phyloP scores from a whole-genome alignment of 805 yeast species.

The Zygotorulaspora sp. region DNA sequence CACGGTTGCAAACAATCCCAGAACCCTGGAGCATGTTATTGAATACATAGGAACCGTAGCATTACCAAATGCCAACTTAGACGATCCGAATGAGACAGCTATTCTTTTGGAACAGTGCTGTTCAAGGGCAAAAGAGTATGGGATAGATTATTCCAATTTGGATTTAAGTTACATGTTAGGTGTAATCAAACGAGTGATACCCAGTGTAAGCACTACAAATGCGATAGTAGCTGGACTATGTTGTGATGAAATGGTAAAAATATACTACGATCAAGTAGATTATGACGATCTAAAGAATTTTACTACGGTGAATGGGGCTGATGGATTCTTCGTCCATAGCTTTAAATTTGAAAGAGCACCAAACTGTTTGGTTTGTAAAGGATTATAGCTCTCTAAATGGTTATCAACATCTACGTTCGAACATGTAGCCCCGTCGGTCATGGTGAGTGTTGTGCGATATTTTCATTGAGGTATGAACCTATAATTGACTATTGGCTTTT shows the following conservation, averaged over 20 bases:
- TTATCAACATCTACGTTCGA: no score
- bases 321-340: conserved; percentile 69
- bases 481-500: no score
- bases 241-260: conserved; percentile 79
- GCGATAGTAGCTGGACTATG: conserved; percentile 88
- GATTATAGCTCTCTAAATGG: no score
- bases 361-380: conserved; percentile 78
- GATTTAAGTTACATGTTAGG: conserved; percentile 72
- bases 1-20: conserved; percentile 91
- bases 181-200: conserved; percentile 85
- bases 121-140: conserved; percentile 57
- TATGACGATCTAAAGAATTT: conserved; percentile 63
- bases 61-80: conserved; percentile 74
- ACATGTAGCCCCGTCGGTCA: no score
- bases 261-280: conserved; percentile 59
- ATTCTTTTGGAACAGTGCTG: conserved; percentile 55
- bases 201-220: conserved; percentile 91
- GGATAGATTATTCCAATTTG: conserved; percentile 61
- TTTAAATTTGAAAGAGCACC: conserved; percentile 57
- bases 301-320: conserved; percentile 83
- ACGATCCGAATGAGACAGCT: conserved; percentile 58
- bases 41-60: conserved; percentile 80
- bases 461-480: no score
- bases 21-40: conserved; percentile 89
- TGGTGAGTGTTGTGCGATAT: no score